Percentiles rank a stretch among this genome's conserved stretches.
These are phyloP conservation scores for Aspergillus ellipticus DNA, from an alignment of 495 filamentous ascomycete genomes.

Conservation along the genomic window DNA sequence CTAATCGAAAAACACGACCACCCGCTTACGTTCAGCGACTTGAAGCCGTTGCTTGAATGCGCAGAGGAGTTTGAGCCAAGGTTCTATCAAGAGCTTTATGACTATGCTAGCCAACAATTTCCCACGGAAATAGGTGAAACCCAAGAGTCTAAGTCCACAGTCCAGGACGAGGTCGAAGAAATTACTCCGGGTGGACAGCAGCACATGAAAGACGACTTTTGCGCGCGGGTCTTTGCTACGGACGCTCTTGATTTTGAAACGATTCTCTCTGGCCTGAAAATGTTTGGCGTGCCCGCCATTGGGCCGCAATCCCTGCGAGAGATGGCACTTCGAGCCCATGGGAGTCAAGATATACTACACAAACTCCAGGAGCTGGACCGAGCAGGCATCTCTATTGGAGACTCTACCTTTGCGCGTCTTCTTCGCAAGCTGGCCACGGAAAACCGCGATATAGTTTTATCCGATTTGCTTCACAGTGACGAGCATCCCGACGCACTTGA, in stretches of 20 bases:
- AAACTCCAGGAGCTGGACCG: conserved; percentile 55
- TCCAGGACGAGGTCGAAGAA: neutral
- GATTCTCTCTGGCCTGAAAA: conserved; percentile 58
- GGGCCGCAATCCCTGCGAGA: conserved; percentile 71
- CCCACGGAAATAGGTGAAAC: neutral
- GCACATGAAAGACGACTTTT: conserved; percentile 54
- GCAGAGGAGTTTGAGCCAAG: conserved; percentile 29
- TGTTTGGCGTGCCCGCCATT: conserved; percentile 62
- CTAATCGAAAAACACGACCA: conserved; percentile 47
- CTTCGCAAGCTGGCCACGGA: conserved; percentile 55
- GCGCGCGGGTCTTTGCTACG: conserved; percentile 70
- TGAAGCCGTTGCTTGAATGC: conserved; percentile 42
- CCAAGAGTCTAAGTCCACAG: neutral
- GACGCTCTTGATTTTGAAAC: conserved; percentile 60
- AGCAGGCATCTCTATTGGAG: conserved; percentile 54
- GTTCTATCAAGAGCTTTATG: conserved; percentile 20
- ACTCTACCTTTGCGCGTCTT: conserved; percentile 56
- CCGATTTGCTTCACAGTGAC: conserved; percentile 60
- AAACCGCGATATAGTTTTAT: conserved; percentile 53
- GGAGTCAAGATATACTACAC: conserved; percentile 46
- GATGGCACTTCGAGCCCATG: conserved; percentile 58
- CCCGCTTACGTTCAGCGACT: conserved; percentile 34
- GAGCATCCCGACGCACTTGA: conserved; percentile 74
- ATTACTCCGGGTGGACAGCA: conserved; percentile 21
- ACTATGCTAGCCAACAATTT: conserved; percentile 25